Conservation (phyloP, 1,284 basidiomycete species). For the Trichosporon inkin region DNA sequence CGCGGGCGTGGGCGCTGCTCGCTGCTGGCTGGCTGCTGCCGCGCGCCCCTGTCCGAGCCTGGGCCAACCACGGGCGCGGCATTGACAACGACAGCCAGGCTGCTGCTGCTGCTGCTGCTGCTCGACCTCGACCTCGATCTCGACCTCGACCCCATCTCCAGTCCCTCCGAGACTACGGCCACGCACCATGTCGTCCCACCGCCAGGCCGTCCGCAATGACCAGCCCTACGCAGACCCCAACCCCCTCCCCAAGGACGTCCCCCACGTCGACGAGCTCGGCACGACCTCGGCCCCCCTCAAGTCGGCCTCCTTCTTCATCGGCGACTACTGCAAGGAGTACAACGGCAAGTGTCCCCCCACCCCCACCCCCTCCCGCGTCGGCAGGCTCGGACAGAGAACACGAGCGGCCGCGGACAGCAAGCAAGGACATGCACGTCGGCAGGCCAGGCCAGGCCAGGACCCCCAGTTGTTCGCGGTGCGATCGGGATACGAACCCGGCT, state of each 20-base stretch:
- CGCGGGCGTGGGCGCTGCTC: too few relatives aligned
- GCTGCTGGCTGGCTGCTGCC: not conserved
- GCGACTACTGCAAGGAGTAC: constrained; percentile 89
- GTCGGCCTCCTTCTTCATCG: constrained; percentile 95
- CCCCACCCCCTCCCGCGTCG: too few relatives aligned
- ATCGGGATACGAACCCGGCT: too few relatives aligned
- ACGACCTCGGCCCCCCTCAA: constrained; percentile 90
- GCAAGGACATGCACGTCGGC: too few relatives aligned
- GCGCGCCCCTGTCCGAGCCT: too few relatives aligned
- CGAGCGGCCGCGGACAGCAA: too few relatives aligned
- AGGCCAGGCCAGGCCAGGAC: too few relatives aligned
- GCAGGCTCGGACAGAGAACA: not conserved
- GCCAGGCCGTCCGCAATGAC: constrained; percentile 41
- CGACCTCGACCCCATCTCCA: constrained; percentile 2
- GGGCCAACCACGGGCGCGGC: constrained; percentile 7
- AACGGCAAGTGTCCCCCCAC: constrained; percentile 68
- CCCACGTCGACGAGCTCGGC: constrained; percentile 86
- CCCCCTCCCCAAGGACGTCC: constrained; percentile 67
- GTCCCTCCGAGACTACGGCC: not conserved
- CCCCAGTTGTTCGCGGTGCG: too few relatives aligned
- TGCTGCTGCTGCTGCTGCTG: constrained; percentile 5
- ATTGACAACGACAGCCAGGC: constrained; percentile 2
- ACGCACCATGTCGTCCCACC: constrained; percentile 34
- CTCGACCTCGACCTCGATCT: not conserved
- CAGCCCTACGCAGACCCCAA: constrained; percentile 64